Evolutionary conservation across 2,329 filamentous ascomycete species (phyloP), one percentile per base, ranked within the genome.

Genomic region (Ophiostoma himal-ulmi): DNA sequence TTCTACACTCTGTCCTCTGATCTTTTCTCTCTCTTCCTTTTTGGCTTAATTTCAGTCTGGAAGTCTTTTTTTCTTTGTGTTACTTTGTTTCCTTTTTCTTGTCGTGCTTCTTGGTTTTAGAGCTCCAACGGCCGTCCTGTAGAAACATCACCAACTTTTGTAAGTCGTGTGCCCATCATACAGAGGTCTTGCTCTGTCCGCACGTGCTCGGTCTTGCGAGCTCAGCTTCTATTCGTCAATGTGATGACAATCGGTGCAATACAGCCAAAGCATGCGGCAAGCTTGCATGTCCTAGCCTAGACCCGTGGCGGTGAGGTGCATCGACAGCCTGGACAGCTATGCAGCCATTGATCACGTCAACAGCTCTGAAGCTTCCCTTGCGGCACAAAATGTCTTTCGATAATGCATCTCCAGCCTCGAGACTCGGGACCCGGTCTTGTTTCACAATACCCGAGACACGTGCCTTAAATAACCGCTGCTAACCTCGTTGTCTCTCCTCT

Each of bases 291-390:
- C 34, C 34, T 13, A 5, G 34, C 14, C 36, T 17, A n/a, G 14
- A 54, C 10, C 69, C n/a, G 36, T 68, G 54, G 69, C 69, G 54
- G 66, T 70, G 69, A 68, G 66, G 48, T 26, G 66, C 52, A 39
- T n/a, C 69, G 52, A 37, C 10, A 62, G 67, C 64, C 37, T 37
- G 30, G 11, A 1, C 36, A 65, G 62, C 62, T 14, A 37, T 17
- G 3, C 7, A 22, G 62, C 62, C 62, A 65, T 65, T 65, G 62
- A 26, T 36, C 62, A 22, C 52, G 44, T 7, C 37, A 62, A 14
- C 36, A 36, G 30, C 60, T 37, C 17, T 64, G 0, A 36, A 36
- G 60, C 34, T 37, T 37, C 5, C 26, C 60, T 10, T 48, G 44
- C 44, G 17, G 17, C 44, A 48, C n/a, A n/a, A n/a, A n/a, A n/a